Conservation (phyloP, 2,329 filamentous ascomycete genomes). For the Drechslerella dactyloides region DNA sequence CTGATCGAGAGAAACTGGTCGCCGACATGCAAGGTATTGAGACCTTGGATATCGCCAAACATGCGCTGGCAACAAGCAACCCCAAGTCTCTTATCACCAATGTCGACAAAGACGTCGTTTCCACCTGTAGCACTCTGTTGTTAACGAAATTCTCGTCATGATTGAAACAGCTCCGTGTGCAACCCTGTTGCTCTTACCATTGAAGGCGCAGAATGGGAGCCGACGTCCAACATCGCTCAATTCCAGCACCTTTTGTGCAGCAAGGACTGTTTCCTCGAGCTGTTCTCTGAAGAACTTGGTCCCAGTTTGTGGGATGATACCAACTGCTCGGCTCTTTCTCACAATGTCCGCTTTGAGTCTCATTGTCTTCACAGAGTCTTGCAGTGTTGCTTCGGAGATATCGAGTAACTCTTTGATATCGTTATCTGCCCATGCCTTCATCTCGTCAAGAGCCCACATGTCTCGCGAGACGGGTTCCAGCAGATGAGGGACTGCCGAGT, state of each 20-base stretch:
- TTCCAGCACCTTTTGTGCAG: slow-evolving; percentile 91
- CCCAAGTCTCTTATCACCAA: slow-evolving; percentile 96
- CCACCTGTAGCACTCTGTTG: slow-evolving; percentile 64
- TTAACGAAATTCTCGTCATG: background rate
- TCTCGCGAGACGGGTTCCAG: slow-evolving; percentile 71
- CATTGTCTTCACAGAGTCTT: slow-evolving; percentile 80
- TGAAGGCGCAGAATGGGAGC: slow-evolving; percentile 95
- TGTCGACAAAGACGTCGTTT: slow-evolving; percentile 97
- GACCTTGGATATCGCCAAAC: slow-evolving; percentile 76
- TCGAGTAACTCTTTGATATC: slow-evolving; percentile 84
- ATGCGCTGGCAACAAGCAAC: slow-evolving; percentile 90
- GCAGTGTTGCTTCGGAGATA: slow-evolving; percentile 81
- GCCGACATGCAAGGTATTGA: slow-evolving; percentile 88
- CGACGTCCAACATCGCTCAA: slow-evolving; percentile 71
- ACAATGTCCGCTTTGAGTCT: slow-evolving; percentile 79
- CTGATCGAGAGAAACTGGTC: slow-evolving; percentile 96
- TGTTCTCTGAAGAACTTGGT: slow-evolving; percentile 81
- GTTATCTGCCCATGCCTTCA: slow-evolving; percentile 75
- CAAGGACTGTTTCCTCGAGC: slow-evolving; percentile 92
- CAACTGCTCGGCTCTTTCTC: slow-evolving; percentile 86
- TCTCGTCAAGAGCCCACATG: slow-evolving; percentile 78
- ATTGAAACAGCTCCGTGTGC: background rate
- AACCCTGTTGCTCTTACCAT: slow-evolving; percentile 63
- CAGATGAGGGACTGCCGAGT: slow-evolving; percentile 68
- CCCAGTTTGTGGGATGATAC: slow-evolving; percentile 71